A percentile compares a stretch with the other conserved stretches of the same genome.
phyloP scores from a whole-genome alignment of 495 filamentous ascomycete genomes.

The Astrothelium macrocarpum region DNA sequence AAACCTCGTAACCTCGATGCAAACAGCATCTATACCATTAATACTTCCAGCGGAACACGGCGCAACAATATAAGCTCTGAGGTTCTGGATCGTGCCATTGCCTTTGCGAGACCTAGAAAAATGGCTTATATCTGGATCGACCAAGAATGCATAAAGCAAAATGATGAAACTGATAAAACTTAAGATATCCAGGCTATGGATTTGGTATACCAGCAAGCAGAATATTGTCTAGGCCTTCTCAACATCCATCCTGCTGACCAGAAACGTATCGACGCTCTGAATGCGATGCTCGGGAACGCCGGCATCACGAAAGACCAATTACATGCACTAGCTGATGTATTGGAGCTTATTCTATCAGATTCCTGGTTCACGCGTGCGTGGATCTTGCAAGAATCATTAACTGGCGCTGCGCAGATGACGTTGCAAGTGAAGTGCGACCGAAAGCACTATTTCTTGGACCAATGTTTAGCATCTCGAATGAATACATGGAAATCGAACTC shows the following conservation, averaged over 20 bases:
- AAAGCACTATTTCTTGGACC: background rate
- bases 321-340: background rate
- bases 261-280: background rate
- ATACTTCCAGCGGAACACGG: background rate
- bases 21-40: background rate
- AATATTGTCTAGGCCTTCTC: background rate
- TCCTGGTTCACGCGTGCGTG: conserved; percentile 1
- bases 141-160: conserved; percentile 35
- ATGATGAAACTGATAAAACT: conserved; percentile 28
- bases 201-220: conserved; percentile 26
- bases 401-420: background rate
- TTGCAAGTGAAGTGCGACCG: background rate
- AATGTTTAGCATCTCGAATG: background rate
- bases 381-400: conserved; percentile 5
- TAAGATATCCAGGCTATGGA: conserved; percentile 36
- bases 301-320: background rate
- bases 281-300: background rate
- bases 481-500: background rate
- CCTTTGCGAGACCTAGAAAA: background rate
- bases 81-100: background rate
- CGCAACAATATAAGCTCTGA: background rate
- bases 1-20: background rate
- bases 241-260: background rate
- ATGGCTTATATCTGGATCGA: conserved; percentile 33
- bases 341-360: conserved; percentile 3